Evolutionary conservation across 768 basidiomycete genomes (phyloP).

Genomic region (Hebeloma cylindrosporum): DNA sequence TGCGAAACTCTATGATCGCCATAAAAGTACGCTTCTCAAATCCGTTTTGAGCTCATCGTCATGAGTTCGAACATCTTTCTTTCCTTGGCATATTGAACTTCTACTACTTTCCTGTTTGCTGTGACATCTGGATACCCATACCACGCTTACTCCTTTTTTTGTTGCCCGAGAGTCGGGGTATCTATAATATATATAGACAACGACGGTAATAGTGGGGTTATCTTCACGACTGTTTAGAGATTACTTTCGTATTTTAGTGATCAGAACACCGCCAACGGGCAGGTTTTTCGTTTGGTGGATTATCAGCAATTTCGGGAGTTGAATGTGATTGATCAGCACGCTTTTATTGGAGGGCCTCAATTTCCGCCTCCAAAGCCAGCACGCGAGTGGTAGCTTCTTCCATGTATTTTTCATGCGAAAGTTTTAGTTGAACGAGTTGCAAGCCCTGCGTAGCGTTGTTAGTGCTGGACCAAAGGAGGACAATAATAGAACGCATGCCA

Average conservation of each 20-base stretch:
- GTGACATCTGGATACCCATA: slow-evolving; percentile 1
- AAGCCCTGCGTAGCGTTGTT: slow-evolving; percentile 48
- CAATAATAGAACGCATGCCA: slow-evolving; percentile 42
- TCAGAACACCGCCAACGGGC: slow-evolving; percentile 13
- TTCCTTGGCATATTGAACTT: background rate
- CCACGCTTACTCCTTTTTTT: slow-evolving; percentile 1
- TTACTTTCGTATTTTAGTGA: background rate
- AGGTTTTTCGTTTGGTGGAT: background rate
- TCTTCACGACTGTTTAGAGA: background rate
- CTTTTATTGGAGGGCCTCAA: slow-evolving; percentile 42
- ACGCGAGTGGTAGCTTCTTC: slow-evolving; percentile 58
- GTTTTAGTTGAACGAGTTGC: slow-evolving; percentile 57
- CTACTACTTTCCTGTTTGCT: slow-evolving; percentile 3
- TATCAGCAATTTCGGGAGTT: background rate
- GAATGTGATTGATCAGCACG: slow-evolving; percentile 13
- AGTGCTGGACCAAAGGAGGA: slow-evolving; percentile 3
- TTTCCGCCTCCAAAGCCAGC: slow-evolving; percentile 56
- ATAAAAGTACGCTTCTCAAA: slow-evolving; percentile 63
- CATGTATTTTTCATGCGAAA: slow-evolving; percentile 73
- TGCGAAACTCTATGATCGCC: slow-evolving; percentile 73
- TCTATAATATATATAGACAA: slow-evolving; percentile 2
- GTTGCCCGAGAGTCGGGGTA: background rate
- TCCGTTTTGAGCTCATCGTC: slow-evolving; percentile 31
- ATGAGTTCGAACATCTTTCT: slow-evolving; percentile 5
- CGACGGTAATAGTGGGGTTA: background rate